Conservation (phyloP, 176 grass and related monocot species). For the Saccharum officinarum region DNA sequence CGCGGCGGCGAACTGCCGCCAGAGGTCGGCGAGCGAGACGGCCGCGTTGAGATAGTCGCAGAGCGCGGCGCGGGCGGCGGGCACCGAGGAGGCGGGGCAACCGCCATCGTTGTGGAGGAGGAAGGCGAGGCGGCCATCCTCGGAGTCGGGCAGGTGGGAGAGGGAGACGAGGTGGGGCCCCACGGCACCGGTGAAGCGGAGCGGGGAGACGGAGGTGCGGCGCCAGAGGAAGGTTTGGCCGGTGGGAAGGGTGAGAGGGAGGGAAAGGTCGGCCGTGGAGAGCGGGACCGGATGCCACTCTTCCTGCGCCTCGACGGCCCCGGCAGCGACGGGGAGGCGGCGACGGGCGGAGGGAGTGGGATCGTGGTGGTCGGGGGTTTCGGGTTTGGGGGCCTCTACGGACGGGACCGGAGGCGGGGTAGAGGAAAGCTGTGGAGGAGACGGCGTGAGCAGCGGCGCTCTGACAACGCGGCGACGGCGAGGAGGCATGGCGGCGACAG, state of each 20-base stretch:
- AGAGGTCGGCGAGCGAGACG: slow-evolving; percentile 78
- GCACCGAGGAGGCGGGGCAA: neutral
- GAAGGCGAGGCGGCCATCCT: slow-evolving; percentile 55
- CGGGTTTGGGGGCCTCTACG: slow-evolving; percentile 29
- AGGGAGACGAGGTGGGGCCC: slow-evolving; percentile 82
- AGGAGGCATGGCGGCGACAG: slow-evolving; percentile 36
- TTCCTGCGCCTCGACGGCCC: slow-evolving; percentile 8
- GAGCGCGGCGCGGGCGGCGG: slow-evolving; percentile 45
- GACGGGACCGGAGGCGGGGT: neutral
- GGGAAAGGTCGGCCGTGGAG: slow-evolving; percentile 63
- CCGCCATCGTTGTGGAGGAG: slow-evolving; percentile 41
- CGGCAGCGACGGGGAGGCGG: slow-evolving; percentile 42
- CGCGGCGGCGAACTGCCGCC: slow-evolving; percentile 58
- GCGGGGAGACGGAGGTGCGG: slow-evolving; percentile 49
- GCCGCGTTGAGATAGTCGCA: slow-evolving; percentile 70
- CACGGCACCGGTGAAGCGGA: slow-evolving; percentile 76
- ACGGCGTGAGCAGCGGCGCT: neutral
- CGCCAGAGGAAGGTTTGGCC: slow-evolving; percentile 95
- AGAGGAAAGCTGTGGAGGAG: neutral
- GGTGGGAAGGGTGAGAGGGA: slow-evolving; percentile 69
- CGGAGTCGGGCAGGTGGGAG: slow-evolving; percentile 41
- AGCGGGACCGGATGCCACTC: slow-evolving; percentile 71
- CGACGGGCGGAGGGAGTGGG: slow-evolving; percentile 34
- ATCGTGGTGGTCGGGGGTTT: neutral
- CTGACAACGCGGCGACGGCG: slow-evolving; percentile 18